Evolutionary conservation across 495 filamentous ascomycete genomes (phyloP).

Genomic region (Hyaloscypha finlandica): DNA sequence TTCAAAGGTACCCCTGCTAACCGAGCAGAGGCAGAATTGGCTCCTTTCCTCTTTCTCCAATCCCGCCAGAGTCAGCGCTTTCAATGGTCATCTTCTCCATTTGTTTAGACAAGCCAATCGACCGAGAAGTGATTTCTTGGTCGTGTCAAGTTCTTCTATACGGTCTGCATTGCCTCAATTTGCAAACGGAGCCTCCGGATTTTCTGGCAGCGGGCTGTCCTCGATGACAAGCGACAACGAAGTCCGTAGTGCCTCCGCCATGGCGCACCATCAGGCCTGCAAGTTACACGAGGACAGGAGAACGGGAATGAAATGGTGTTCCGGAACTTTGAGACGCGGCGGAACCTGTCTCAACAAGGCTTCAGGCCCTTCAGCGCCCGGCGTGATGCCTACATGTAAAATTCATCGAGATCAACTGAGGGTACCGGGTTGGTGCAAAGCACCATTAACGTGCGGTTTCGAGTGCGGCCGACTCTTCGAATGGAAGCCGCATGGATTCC

Average conservation of each 20-base stretch:
- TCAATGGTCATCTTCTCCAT: no score
- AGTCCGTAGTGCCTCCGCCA: constrained; percentile 3
- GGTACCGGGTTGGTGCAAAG: constrained; percentile 17
- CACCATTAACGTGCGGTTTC: constrained; percentile 21
- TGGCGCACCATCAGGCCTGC: constrained; percentile 16
- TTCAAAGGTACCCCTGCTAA: no score
- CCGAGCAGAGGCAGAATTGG: no score
- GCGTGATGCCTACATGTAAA: constrained; percentile 20
- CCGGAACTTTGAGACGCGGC: constrained; percentile 17
- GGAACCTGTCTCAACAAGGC: constrained; percentile 18
- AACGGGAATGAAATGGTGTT: constrained; percentile 16
- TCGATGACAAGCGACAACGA: constrained; percentile 6
- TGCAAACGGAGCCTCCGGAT: no score
- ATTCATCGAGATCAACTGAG: constrained; percentile 22
- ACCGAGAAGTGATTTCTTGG: no score
- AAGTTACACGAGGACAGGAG: constrained; percentile 8
- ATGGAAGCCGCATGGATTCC: constrained; percentile 24
- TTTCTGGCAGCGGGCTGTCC: no score
- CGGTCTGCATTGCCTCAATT: no score
- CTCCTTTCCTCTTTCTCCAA: no score
- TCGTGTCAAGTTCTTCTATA: no score
- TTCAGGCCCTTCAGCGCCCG: constrained; percentile 5
- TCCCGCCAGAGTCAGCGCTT: no score
- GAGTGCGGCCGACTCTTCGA: constrained; percentile 18
- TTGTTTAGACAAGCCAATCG: no score